A percentile compares a stretch with the other conserved stretches of the same genome.
phyloP scores from a whole-genome alignment of 2,329 filamentous ascomycete genomes.

The Ceratocystis alfenasii region DNA sequence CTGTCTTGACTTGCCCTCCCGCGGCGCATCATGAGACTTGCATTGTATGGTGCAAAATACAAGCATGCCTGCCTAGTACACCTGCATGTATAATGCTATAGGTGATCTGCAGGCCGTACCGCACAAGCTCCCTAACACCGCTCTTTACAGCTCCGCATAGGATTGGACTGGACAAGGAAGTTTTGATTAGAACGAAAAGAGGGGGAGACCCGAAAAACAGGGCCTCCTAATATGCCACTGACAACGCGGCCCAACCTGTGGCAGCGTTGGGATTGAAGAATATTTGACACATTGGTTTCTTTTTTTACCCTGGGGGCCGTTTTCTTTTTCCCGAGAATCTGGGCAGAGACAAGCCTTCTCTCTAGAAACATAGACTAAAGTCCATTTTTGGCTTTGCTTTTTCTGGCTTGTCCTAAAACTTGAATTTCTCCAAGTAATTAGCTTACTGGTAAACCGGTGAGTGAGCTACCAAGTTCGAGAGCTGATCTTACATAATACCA shows the following conservation, averaged over 20 bases:
- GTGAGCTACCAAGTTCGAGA: no score
- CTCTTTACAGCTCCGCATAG: neutral
- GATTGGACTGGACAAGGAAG: neutral
- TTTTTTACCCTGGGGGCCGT: neutral
- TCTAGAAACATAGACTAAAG: no score
- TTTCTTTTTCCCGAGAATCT: conserved; percentile 1
- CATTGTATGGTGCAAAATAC: no score
- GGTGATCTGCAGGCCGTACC: neutral
- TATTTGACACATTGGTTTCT: neutral
- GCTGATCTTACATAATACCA: no score
- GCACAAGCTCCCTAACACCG: neutral
- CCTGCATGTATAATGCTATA: neutral
- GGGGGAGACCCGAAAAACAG: neutral
- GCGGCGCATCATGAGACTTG: no score
- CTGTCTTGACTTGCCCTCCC: no score
- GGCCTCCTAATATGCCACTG: neutral
- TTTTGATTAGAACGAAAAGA: neutral
- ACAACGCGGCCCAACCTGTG: neutral
- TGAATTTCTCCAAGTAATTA: no score
- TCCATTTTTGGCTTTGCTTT: no score
- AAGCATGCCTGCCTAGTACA: neutral
- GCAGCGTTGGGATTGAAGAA: neutral
- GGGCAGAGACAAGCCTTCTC: no score
- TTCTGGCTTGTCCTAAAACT: no score
- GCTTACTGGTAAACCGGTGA: no score